phyloP scores from a whole-genome alignment of 306 rosid genomes.

The Casuarina glauca region DNA sequence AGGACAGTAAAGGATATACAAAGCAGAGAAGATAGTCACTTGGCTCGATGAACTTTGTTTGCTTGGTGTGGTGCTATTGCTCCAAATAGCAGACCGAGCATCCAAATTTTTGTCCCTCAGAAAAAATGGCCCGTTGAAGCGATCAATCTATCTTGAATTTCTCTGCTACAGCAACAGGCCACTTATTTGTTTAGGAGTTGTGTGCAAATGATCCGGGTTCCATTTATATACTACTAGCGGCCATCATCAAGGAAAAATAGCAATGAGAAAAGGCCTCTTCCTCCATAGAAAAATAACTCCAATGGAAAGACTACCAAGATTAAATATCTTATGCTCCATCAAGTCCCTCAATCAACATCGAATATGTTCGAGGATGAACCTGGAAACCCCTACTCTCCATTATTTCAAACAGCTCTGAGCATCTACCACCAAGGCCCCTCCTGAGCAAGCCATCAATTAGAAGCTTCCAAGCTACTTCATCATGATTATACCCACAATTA shows the following conservation, averaged over 20 bases:
- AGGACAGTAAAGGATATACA: background rate
- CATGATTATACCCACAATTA: slow-evolving; percentile 53
- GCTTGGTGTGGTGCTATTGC: slow-evolving; percentile 7
- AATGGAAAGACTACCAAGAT: slow-evolving; percentile 10
- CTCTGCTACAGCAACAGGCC: background rate
- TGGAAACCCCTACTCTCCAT: slow-evolving; percentile 65
- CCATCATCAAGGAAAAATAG: slow-evolving; percentile 19
- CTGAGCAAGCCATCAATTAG: slow-evolving; percentile 74
- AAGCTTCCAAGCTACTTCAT: slow-evolving; percentile 87
- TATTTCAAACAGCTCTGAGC: slow-evolving; percentile 59
- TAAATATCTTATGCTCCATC: slow-evolving; percentile 29
- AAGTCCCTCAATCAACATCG: slow-evolving; percentile 61
- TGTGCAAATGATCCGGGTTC: slow-evolving; percentile 16
- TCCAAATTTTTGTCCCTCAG: slow-evolving; percentile 10
- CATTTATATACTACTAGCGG: slow-evolving; percentile 16
- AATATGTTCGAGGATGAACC: slow-evolving; percentile 70
- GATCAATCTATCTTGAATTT: background rate
- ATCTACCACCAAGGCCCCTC: slow-evolving; percentile 54
- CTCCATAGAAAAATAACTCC: slow-evolving; percentile 6
- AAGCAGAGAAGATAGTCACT: slow-evolving; percentile 24
- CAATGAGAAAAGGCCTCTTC: slow-evolving; percentile 24
- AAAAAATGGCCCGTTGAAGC: slow-evolving; percentile 10
- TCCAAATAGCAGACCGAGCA: slow-evolving; percentile 12
- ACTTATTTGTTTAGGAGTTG: background rate
- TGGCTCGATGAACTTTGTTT: slow-evolving; percentile 29